Evolutionary conservation across 148 eudicot species (phyloP), one percentile per base, ranked within the genome.

Genomic region (Nepenthes mirabilis): DNA sequence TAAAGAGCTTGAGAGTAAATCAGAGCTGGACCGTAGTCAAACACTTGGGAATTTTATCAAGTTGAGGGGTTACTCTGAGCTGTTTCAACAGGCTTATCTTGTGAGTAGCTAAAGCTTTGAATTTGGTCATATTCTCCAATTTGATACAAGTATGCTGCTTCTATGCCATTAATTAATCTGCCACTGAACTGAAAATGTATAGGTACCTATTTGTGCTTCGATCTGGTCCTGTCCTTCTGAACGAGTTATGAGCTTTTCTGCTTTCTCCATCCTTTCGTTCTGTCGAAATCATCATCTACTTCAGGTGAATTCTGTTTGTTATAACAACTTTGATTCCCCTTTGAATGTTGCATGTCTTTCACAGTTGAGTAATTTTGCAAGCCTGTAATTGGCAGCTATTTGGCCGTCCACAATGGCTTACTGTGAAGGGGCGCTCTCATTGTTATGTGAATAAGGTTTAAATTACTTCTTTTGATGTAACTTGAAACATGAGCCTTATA

Each of bases 121-220:
- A 8, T 40, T 40, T 40, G 4, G 4, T 8, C 45, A 40, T 8
- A 40, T 3, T 8, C 45, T 40, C 8, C 6, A 40, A 40, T 40
- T 40, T 23, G 23, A 23, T 23, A 23, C 45, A 40, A 40, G 45
- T 40, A 23, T 23, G 23, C 48, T 6, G 48, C 14, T n/a, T 49
- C 11, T 11, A 49, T 49, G 11, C 52, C 14, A n/a, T 49, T n/a
- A 6, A 5, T 2, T 49, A 11, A 2, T 49, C n/a, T 49, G 23
- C 23, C 23, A 23, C 23, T 23, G 23, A 23, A 23, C 23, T 23
- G 23, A 45, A 14, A n/a, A 43, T 49, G 48, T 60, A 50, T 56
- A 94, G 99, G 70, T 94, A 52, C 99, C 99, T 2, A 73, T 94
- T 64, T 94, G 99, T 65, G 86, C 78, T 73, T 94, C 99, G 34